Evolutionary conservation across 305 asterid genomes (phyloP).

Genomic region (Fraxinus platypoda): DNA sequence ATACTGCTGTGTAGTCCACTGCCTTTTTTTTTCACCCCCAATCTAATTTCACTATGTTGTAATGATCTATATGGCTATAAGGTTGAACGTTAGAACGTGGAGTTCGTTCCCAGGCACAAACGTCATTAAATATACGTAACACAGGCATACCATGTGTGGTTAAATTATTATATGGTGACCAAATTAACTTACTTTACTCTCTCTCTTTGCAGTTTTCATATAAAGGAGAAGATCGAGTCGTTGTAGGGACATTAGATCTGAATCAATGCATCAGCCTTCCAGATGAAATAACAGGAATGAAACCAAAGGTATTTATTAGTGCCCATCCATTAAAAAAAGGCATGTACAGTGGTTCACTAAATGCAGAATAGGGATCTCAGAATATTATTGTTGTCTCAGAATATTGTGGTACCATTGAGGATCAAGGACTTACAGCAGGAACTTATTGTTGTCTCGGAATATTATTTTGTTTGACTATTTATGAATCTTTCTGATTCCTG

Average conservation of each 20-base stretch:
- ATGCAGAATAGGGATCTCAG: not conserved
- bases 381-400: not conserved
- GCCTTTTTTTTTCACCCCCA: not conserved
- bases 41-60: not conserved
- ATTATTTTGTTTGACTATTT: not conserved
- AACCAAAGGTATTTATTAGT: conserved; percentile 59
- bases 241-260: conserved; percentile 83
- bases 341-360: not conserved
- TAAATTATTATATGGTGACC: conserved; percentile 2
- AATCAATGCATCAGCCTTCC: conserved; percentile 88
- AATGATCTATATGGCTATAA: not conserved
- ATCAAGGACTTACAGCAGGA: not conserved
- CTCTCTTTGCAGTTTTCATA: conserved; percentile 52
- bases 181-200: not conserved
- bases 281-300: conserved; percentile 72
- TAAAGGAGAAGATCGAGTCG: conserved; percentile 62
- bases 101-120: not conserved
- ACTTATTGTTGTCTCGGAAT: not conserved
- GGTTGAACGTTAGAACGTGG: not conserved
- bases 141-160: not conserved
- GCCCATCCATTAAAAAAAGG: not conserved
- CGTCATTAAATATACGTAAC: not conserved
- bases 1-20: not conserved
- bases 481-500: not conserved
- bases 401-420: not conserved